Evolutionary conservation across 2,329 filamentous ascomycete species (phyloP), one percentile per base, ranked within the genome.

Genomic region (Scedosporium minutisporum): DNA sequence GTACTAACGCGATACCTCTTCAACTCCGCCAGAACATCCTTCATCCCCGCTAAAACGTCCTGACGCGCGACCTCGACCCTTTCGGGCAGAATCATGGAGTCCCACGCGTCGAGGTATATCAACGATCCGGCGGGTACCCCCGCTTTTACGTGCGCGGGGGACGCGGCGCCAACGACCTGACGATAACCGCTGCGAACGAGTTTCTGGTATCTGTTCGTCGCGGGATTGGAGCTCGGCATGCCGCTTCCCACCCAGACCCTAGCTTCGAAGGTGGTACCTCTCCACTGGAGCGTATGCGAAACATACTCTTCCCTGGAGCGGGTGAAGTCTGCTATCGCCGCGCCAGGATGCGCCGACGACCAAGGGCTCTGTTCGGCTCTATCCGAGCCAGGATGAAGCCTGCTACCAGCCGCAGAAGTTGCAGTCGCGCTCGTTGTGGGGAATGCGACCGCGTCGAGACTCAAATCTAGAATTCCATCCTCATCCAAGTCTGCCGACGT

Each of bases 81-180:
- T 6, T 78, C 77, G 65, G 77, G 71, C 3, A 82, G 64, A 14
- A 83, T 66, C 61, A 82, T 78, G 4, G 74, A 75, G 63, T 78
- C 76, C 83, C 83, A 86, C 0, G 82, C 82, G 1, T 74, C 76
- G 29, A 78, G 73, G 66, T 80, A 85, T 46, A 86, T 69, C 62
- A 76, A 77, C 0, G 74, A 71, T 0, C 74, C 71, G 0, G 69
- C 58, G 4, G 82, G 82, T 4, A 78, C 80, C 1, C 83, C 83
- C 0, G 80, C 80, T 2, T 68, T 71, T 16, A 81, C 71, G 62
- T 86, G 83, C 21, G 73, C 71, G 12, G 82, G 80, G 6, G 77
- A 78, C 4, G 74, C 79, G 3, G 81, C 80, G 1, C 76, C 78
- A 16, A 81, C 76, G 4, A 71, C 67, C 57, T 75, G 71, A 3